Percentiles rank a stretch among this genome's conserved stretches.
Evolutionary conservation across 1,139 yeast genomes (phyloP).

Genomic region (Blastobotrys proliferans): DNA sequence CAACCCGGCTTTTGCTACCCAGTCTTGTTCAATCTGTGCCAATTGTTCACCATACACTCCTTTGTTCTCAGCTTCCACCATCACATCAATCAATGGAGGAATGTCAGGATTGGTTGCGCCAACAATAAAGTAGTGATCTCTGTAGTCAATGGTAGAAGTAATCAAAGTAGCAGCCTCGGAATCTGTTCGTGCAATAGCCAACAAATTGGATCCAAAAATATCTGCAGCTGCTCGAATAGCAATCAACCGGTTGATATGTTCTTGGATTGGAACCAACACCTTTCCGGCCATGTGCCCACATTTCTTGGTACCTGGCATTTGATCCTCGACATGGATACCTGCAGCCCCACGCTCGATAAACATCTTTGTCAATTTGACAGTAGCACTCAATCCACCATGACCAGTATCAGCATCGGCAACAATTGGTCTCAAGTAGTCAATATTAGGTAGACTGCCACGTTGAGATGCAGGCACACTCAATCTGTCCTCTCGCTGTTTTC

Average conservation of each 20-base stretch:
- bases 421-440: slow-evolving; percentile 88
- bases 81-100: slow-evolving; percentile 67
- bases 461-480: slow-evolving; percentile 53
- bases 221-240: slow-evolving; percentile 97
- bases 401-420: slow-evolving; percentile 99
- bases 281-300: slow-evolving; percentile 99
- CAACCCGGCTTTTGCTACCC: slow-evolving; percentile 81
- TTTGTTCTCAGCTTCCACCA: slow-evolving; percentile 73
- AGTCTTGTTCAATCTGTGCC: slow-evolving; percentile 71
- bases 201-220: slow-evolving; percentile 79
- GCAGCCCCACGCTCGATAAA: slow-evolving; percentile 99
- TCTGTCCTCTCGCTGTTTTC: slow-evolving; percentile 91
- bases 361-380: slow-evolving; percentile 90
- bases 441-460: slow-evolving; percentile 55
- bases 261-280: slow-evolving; percentile 95
- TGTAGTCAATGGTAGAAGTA: slow-evolving; percentile 87
- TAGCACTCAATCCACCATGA: slow-evolving; percentile 97
- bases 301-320: slow-evolving; percentile 97
- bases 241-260: slow-evolving; percentile 88
- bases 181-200: slow-evolving; percentile 92
- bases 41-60: slow-evolving; percentile 73
- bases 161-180: slow-evolving; percentile 95
- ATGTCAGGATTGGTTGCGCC: slow-evolving; percentile 87
- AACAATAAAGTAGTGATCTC: slow-evolving; percentile 89
- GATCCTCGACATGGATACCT: slow-evolving; percentile 97